A percentile compares a stretch with the other conserved stretches of the same genome.
Evolutionary conservation across 73 alveolate species (phyloP).

Genomic region (Paramecium biaurelia): DNA sequence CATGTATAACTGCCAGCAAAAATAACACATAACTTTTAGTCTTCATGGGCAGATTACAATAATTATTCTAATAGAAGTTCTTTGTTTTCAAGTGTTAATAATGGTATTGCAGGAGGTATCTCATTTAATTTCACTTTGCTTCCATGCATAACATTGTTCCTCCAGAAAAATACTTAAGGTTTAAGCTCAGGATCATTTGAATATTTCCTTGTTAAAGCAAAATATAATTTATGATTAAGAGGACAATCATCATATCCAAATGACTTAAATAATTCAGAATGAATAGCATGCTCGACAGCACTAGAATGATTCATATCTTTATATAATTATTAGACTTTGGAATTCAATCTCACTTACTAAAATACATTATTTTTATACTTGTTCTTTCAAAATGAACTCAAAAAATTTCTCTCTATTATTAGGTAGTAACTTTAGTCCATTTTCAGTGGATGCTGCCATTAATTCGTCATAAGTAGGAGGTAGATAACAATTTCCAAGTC

Average conservation of each 20-base stretch:
- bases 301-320: constrained; percentile 36
- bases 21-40: not conserved
- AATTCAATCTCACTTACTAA: constrained; percentile 18
- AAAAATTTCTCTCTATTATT: constrained; percentile 16
- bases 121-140: not conserved
- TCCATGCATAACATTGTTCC: constrained; percentile 51
- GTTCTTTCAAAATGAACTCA: constrained; percentile 23
- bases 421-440: not conserved
- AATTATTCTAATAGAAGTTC: not conserved
- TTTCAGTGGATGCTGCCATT: not conserved
- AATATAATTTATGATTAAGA: constrained; percentile 16
- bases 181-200: constrained; percentile 29
- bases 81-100: not conserved
- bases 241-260: constrained; percentile 47
- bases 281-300: not conserved
- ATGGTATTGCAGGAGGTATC: not conserved
- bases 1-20: constrained; percentile 48
- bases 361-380: not conserved
- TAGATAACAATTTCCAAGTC: not conserved
- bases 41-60: not conserved
- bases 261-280: not conserved
- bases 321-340: constrained; percentile 21
- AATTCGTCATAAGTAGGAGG: constrained; percentile 28
- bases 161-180: constrained; percentile 26
- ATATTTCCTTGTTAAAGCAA: constrained; percentile 44